Evolutionary conservation across 2,329 filamentous ascomycete species (phyloP), one percentile per base, ranked within the genome.

Genomic region (Apiospora sp.): DNA sequence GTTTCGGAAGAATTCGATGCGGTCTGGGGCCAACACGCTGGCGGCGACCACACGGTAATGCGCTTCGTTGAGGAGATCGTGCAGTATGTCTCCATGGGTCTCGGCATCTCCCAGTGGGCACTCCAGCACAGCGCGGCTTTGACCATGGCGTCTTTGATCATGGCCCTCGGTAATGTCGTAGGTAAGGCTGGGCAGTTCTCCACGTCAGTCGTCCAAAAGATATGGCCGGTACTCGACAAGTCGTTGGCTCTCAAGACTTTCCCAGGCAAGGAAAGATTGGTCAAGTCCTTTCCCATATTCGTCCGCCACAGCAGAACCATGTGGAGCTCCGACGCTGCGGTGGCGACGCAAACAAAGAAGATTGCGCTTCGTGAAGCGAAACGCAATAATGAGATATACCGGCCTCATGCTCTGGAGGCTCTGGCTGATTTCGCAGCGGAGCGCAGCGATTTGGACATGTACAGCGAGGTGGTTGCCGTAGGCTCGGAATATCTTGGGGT

Each of bases 1-100:
- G 93, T 96, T 4, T 88, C 89, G 72, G 92, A 94, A 75, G 89
- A 91, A n/a, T 97, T 97, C 79, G 87, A 90, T 49, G 93, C 95
- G 72, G 94, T 95, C 0, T 99, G 96, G 96, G 89, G 90, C 68
- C 94, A 98, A 77, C 95, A 97, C 78, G 95, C 97, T 0, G 96
- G 95, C 69, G 95, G 94, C 64, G 91, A 89, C 44, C 91, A 95
- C 43, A 92, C 94, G 0, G 94, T 98, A 6, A 89, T 93, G 67
- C 89, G 98, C 1, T 98, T 98, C 79, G 88, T 98, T 8, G 88
- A 88, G 49, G 96, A 99, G 82, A 97, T 98, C 76, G 87, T 93
- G 4, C 83, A 82, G 0, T 86, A 98, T 1, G 89, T 92, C 1
- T 86, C 90, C 48, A 85, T 87, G 48, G 89, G 94, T 71, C 85